Evolutionary conservation across 805 yeast species (phyloP).

Genomic region (Dipodascopsis uninucleata): DNA sequence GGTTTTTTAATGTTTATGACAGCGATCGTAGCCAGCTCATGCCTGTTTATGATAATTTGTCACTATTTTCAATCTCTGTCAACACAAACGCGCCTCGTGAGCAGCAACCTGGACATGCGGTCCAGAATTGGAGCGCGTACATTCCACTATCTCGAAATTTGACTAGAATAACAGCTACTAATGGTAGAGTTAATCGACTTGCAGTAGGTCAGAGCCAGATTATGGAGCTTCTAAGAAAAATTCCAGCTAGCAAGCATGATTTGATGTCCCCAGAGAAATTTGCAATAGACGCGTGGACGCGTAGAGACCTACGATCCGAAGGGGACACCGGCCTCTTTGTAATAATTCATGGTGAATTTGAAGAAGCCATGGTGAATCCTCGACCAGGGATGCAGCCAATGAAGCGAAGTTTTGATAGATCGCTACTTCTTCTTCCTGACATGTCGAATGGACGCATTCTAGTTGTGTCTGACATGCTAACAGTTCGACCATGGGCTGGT

Average conservation of each 20-base stretch:
- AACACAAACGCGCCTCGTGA: constrained; percentile 65
- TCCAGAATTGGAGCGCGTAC: constrained; percentile 43
- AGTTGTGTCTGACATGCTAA: constrained; percentile 82
- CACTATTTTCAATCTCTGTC: constrained; percentile 78
- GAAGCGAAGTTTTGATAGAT: constrained; percentile 79
- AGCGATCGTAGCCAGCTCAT: constrained; percentile 63
- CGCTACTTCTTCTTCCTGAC: constrained; percentile 69
- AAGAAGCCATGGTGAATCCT: constrained; percentile 46
- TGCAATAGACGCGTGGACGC: constrained; percentile 60
- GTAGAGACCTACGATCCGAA: constrained; percentile 49
- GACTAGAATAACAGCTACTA: constrained; percentile 51
- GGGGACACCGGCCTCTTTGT: constrained; percentile 63
- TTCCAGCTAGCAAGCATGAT: constrained; percentile 79
- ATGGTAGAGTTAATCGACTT: constrained; percentile 52
- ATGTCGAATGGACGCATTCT: constrained; percentile 65
- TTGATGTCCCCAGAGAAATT: constrained; percentile 61
- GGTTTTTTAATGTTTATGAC: constrained; percentile 81
- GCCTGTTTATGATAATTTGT: constrained; percentile 71
- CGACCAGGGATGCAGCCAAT: constrained; percentile 33
- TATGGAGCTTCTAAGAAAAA: constrained; percentile 51
- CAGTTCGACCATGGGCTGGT: constrained; percentile 59
- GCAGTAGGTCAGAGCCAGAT: constrained; percentile 69
- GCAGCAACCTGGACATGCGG: constrained; percentile 20
- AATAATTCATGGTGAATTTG: constrained; percentile 78
- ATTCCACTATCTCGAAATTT: constrained; percentile 73